A percentile compares a stretch with the other conserved stretches of the same genome.
Evolutionary conservation across 768 basidiomycete genomes (phyloP).

Genomic region (Lactifluus rugatus): DNA sequence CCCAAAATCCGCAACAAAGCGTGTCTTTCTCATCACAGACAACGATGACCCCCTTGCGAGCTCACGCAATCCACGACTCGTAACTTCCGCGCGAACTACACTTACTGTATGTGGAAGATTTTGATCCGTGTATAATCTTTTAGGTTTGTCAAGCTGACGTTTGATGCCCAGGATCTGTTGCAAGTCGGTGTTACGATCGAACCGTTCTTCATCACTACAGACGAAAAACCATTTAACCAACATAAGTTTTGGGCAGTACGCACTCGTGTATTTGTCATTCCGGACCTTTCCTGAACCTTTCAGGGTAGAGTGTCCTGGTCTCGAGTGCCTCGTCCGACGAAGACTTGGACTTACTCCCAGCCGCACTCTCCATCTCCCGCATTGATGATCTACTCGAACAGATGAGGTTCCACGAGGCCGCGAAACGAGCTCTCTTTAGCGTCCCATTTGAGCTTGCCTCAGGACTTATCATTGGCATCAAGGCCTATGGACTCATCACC

Average conservation of each 20-base stretch:
- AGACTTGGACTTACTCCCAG: slow-evolving; percentile 40
- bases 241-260: slow-evolving; percentile 72
- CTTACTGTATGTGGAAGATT: slow-evolving; percentile 39
- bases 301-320: slow-evolving; percentile 47
- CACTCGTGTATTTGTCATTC: slow-evolving; percentile 1
- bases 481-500: slow-evolving; percentile 85
- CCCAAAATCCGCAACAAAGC: slow-evolving; percentile 82
- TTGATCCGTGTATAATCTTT: background rate
- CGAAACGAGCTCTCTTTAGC: slow-evolving; percentile 76
- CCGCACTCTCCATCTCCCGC: slow-evolving; percentile 65
- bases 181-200: slow-evolving; percentile 73
- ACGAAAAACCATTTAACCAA: slow-evolving; percentile 57
- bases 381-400: slow-evolving; percentile 70
- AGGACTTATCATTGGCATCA: slow-evolving; percentile 67
- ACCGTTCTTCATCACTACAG: slow-evolving; percentile 79
- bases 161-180: slow-evolving; percentile 53
- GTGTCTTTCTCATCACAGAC: slow-evolving; percentile 89
- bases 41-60: slow-evolving; percentile 67
- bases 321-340: slow-evolving; percentile 48
- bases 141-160: background rate
- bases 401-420: slow-evolving; percentile 73
- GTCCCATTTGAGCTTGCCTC: slow-evolving; percentile 73
- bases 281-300: background rate
- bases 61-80: slow-evolving; percentile 45
- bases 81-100: slow-evolving; percentile 63